Conservation (phyloP, 805 yeast species). For the Zygoascus flipseniorum region DNA sequence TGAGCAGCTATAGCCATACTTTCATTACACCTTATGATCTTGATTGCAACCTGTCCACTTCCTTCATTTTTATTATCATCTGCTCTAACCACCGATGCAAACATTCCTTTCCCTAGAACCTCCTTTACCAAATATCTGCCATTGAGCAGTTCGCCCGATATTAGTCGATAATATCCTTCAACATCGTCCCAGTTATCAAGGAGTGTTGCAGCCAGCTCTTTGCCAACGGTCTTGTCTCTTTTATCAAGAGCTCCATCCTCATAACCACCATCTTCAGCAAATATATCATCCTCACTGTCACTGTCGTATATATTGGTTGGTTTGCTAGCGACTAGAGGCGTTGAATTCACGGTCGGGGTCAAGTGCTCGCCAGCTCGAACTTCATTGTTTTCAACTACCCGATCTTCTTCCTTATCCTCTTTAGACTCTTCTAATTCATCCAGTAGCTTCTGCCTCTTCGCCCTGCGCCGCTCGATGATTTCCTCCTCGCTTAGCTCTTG, state of each 20-base stretch:
- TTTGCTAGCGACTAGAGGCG: background rate
- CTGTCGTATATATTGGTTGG: conserved; percentile 1
- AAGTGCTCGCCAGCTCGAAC: background rate
- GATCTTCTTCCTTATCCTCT: background rate
- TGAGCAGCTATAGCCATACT: conserved; percentile 58
- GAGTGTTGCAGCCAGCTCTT: conserved; percentile 16
- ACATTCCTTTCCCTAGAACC: conserved; percentile 28
- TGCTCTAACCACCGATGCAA: conserved; percentile 28
- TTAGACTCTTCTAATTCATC: conserved; percentile 5
- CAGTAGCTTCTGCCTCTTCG: conserved; percentile 14
- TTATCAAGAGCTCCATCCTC: background rate
- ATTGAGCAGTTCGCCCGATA: conserved; percentile 27
- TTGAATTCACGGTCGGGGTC: background rate
- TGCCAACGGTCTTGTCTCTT: background rate
- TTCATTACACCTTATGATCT: conserved; percentile 59
- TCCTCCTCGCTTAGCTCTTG: conserved; percentile 16
- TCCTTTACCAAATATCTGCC: conserved; percentile 23
- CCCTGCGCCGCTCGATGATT: conserved; percentile 15
- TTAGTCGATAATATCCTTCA: conserved; percentile 28
- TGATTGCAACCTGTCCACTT: conserved; percentile 37
- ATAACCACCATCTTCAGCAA: conserved; percentile 6
- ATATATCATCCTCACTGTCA: conserved; percentile 22
- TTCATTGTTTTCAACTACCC: background rate
- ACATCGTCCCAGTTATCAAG: conserved; percentile 29
- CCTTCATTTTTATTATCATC: conserved; percentile 12